phyloP scores from a whole-genome alignment of 1,284 basidiomycete genomes.

The Microbotryum intermedium region DNA sequence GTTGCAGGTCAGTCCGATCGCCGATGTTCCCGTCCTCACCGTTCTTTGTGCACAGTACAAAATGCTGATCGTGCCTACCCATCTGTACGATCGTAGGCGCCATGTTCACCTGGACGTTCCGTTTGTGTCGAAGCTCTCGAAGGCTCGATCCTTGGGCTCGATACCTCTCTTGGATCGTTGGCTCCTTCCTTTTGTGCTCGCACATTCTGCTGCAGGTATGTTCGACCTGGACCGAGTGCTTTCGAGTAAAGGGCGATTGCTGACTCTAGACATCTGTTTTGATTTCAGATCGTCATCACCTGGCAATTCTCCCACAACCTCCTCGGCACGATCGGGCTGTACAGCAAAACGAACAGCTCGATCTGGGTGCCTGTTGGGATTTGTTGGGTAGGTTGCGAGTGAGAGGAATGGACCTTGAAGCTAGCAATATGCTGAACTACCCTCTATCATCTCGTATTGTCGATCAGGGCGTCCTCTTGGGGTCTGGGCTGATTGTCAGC shows the following conservation, averaged over 20 bases:
- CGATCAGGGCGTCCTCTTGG: conserved; percentile 24
- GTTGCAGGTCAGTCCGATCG: conserved; percentile 29
- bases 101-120: conserved; percentile 34
- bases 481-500: conserved; percentile 26
- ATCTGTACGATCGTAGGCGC: conserved; percentile 11
- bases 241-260: too few species aligned
- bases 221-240: too few species aligned
- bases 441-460: background rate
- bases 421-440: too few species aligned
- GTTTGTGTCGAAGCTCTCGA: conserved; percentile 26
- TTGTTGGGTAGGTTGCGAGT: conserved; percentile 20
- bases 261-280: too few species aligned
- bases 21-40: background rate
- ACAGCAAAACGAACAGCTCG: conserved; percentile 14
- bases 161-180: conserved; percentile 31
- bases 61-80: background rate
- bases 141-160: conserved; percentile 28
- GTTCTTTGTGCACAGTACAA: background rate
- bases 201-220: conserved; percentile 29
- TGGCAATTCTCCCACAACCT: conserved; percentile 31
- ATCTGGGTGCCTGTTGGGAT: conserved; percentile 27
- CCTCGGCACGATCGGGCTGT: conserved; percentile 29
- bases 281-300: conserved; percentile 28
- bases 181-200: conserved; percentile 29
- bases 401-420: background rate